Base-by-base conservation (phyloP, 2,329 filamentous ascomycete species). In the Coniochaeta sp. region DNA sequence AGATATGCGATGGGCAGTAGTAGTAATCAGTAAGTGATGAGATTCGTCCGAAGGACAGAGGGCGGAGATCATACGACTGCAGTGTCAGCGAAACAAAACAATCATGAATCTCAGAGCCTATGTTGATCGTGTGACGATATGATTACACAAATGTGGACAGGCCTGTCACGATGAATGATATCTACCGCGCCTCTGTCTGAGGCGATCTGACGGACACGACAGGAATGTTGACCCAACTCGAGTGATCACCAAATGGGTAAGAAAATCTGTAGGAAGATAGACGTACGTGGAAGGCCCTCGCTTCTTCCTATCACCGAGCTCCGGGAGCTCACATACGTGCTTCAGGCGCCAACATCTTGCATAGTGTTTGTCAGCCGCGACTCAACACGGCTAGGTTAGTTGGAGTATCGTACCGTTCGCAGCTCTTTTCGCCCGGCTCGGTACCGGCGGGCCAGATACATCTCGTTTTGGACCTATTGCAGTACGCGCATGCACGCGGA, bases 251-350 rank as follows among this genome's bases (percentile, higher is more conserved):
- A 31, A 9, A 6, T 31, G 28, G 47, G 2, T n/a, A 54, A 28
- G 2, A 47, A 16, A 2, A 47, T 22, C 3, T 3, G 9, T 36
- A 14, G 14, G 34, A 47, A 3, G 6, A 38, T 31, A 43, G 1
- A 63, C 66, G 50, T 62, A 73, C 73, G 71, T 75, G 36, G 72
- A 73, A 58, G 73, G 73, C 1, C 73, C 74, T 22, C 74, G 66
- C 59, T 70, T 72, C 61, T 68, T 71, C 16, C 72, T 66, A 11
- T 69, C 70, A n/a, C 66, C 69, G 11, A 70, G 64, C 33, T 72
- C 68, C 12, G 74, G 73, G 22, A 74, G 65, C 28, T 66, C 66
- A 31, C 74, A 76, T 7, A 66, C 58, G 8, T 73, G 67, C 38
- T 68, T 68, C 69, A 74, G 71, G 2, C 73, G 69, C 22, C 63